These are phyloP conservation scores for Cucurbita argyrosperma DNA, from an alignment of 306 rosid species.

Conservation along the genomic window DNA sequence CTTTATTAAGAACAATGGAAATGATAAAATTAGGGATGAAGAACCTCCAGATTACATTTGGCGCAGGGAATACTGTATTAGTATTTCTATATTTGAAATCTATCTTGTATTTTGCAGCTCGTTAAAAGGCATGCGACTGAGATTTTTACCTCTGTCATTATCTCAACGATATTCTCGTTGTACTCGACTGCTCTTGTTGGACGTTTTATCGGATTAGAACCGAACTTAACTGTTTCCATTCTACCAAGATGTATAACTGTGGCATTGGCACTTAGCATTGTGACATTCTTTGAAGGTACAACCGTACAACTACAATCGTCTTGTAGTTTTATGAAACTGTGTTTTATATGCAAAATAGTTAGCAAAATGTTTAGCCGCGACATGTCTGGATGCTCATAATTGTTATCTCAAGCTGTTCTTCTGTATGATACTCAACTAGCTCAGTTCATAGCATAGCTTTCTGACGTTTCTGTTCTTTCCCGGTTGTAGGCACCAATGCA, in stretches of 20 bases:
- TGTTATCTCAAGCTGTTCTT: not conserved
- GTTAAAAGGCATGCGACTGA: slow-evolving; percentile 93
- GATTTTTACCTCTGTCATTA: slow-evolving; percentile 82
- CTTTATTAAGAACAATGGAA: not conserved
- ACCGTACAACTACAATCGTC: not conserved
- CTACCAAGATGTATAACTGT: slow-evolving; percentile 91
- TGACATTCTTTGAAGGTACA: slow-evolving; percentile 81
- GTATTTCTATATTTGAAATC: not conserved
- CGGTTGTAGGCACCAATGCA: slow-evolving; percentile 59
- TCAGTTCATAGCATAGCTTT: not conserved
- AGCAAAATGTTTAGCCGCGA: not conserved
- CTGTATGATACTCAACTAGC: not conserved
- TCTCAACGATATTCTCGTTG: slow-evolving; percentile 70
- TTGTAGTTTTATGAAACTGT: not conserved
- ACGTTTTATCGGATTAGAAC: slow-evolving; percentile 71
- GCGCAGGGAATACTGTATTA: not conserved
- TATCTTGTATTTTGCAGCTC: slow-evolving; percentile 40
- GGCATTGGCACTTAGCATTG: slow-evolving; percentile 92
- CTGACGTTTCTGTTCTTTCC: not conserved
- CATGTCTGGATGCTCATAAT: not conserved
- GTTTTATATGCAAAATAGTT: not conserved
- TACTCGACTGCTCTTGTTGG: slow-evolving; percentile 91
- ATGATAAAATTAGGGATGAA: not conserved
- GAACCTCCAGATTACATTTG: not conserved
- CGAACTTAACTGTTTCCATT: slow-evolving; percentile 70